These are phyloP conservation scores for Somion occarium DNA, from an alignment of 1,284 basidiomycete species.

Conservation along the genomic window DNA sequence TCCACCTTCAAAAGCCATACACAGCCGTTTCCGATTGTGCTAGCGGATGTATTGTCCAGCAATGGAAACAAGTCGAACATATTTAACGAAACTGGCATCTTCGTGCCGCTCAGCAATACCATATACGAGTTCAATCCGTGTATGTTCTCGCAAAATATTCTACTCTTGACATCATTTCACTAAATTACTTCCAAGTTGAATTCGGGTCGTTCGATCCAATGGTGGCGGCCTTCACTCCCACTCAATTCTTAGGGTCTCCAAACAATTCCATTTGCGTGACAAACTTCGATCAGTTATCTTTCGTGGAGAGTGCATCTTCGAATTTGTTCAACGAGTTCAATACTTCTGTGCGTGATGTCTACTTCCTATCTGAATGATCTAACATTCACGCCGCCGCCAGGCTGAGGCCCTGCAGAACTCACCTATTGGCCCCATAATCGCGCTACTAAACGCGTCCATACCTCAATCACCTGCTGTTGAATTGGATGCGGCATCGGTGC, in stretches of 20 bases:
- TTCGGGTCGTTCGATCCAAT: conserved; percentile 42
- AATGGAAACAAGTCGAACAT: conserved; percentile 8
- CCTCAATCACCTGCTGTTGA: conserved; percentile 21
- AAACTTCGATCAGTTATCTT: conserved; percentile 44
- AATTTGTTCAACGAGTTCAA: conserved; percentile 35
- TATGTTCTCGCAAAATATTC: conserved; percentile 20
- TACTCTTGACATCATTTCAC: not conserved
- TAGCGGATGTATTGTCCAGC: conserved; percentile 18
- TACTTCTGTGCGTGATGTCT: conserved; percentile 25
- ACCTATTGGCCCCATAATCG: conserved; percentile 20
- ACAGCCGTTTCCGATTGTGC: conserved; percentile 25
- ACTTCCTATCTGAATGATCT: not conserved
- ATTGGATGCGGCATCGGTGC: conserved; percentile 25
- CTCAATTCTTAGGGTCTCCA: conserved; percentile 38
- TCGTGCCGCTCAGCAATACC: conserved; percentile 33
- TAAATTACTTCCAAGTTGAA: conserved; percentile 26
- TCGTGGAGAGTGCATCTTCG: conserved; percentile 38
- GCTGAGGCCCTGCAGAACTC: conserved; percentile 18
- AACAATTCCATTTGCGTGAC: conserved; percentile 38
- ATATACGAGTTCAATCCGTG: conserved; percentile 43
- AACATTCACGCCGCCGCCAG: conserved; percentile 7
- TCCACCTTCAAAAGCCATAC: conserved; percentile 16
- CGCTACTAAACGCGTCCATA: conserved; percentile 21
- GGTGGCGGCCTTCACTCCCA: conserved; percentile 39
- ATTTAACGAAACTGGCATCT: conserved; percentile 10